Evolutionary conservation across 2,329 filamentous ascomycete genomes (phyloP), one percentile per base, ranked within the genome.

Genomic region (Lecanicillium sp.): DNA sequence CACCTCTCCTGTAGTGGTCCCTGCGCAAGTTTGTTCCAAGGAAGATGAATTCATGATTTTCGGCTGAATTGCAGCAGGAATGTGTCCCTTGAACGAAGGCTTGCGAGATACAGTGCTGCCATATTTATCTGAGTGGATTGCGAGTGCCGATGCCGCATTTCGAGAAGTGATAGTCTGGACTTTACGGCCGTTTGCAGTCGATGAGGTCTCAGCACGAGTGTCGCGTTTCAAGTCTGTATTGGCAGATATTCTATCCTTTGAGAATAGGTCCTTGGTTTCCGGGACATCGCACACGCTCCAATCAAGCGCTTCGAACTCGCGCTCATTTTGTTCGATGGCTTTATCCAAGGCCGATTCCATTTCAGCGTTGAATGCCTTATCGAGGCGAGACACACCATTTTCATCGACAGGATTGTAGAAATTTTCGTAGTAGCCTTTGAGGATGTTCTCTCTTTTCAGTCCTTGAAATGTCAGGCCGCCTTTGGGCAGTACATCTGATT

Each of bases 401-500:
- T 85, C 81, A 55, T 81, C 86, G 51, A 83, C 72, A n/a, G 71
- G 77, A 60, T 78, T 79, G 64, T 73, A 74, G 58, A 79, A 84
- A 50, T 75, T 72, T 43, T 74, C 68, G 56, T 79, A 83, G 67
- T 74, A 87, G 48, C 72, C 85, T 61, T 73, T 83, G 55, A 80
- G 67, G 3, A 78, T 58, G 55, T 83, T 83, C 55, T 77, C 72
- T 1, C 70, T 71, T 60, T 79, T 80, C 17, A 85, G 64, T 0
- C 72, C 73, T 8, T 80, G 71, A 42, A 82, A 77, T 1, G 73
- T 81, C 30, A 83, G 64, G 38, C 70, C 72, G 1, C 70, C 73
- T 38, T 73, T 67, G 4, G 82, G 81, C 52, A 86, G 80, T 50
- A 86, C 75, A 46, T 88, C 84, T 17, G 84, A 86, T 56, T 84